Base-by-base conservation (phyloP, 345 rosid species). In the Litchi chinensis region DNA sequence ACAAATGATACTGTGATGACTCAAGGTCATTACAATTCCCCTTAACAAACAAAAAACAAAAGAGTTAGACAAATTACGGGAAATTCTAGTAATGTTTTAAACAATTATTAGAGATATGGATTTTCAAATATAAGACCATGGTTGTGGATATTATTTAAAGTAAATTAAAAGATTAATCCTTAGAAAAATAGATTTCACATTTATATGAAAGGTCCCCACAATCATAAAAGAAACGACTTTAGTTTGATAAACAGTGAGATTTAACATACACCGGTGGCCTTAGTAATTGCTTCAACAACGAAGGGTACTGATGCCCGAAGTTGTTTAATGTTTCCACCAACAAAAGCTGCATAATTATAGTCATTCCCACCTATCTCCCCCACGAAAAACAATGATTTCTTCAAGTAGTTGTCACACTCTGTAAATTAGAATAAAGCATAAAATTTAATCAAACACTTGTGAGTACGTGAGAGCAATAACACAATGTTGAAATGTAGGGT, bases 311-410 rank as follows among this genome's bases (percentile, higher is more conserved):
- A 64, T 72, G 88, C 83, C 56, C 67, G 77, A 0, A 87, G 79
- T 52, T 81, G 82, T 68, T 81, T 68, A 64, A 80, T 71, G 78
- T 74, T 82, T 81, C 83, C 89, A 37, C 90, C 91, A 4, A 65
- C 57, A 71, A 90, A 81, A 71, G 80, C 85, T 5, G 88, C 77
- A 65, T 85, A 89, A 73, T 87, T 93, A 80, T 89, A 93, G 77
- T 93, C 97, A 69, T 91, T 92, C 41, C 95, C 97, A 40, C 95
- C 97, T 0, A 93, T 91, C 80, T 92, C 94, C 21, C 95, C 95
- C 19, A 93, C 89, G 65, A 90, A 26, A 79, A 93, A 88, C 21
- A 93, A 79, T 8, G 97, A 87, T 79, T 86, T 92, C 74, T 74
- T 88, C 67, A 91, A 84, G 79, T 87, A 87, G 6, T 28, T 52